A percentile compares a stretch with the other conserved stretches of the same genome.
phyloP scores from a whole-genome alignment of 129 eudicot genomes.

The Flaveria bidentis region DNA sequence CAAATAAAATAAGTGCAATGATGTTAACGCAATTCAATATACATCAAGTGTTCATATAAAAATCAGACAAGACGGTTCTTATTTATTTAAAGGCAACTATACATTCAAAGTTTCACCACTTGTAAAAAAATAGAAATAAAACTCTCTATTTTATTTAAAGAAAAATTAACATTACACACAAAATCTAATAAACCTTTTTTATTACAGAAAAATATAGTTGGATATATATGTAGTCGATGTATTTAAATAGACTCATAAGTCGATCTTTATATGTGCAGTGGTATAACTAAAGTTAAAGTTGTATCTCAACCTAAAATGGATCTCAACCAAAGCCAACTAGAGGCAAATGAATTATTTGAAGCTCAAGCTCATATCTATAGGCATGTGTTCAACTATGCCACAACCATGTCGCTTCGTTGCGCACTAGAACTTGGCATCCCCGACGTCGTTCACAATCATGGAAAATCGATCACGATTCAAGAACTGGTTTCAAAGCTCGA shows the following conservation, averaged over 20 bases:
- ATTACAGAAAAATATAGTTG: neutral
- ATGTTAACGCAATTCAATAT: slow-evolving; percentile 1
- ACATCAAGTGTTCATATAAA: neutral
- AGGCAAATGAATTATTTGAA: slow-evolving; percentile 31
- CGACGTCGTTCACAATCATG: slow-evolving; percentile 37
- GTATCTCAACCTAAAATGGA: slow-evolving; percentile 21
- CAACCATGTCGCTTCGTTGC: slow-evolving; percentile 27
- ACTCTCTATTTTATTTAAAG: neutral
- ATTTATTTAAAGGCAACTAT: slow-evolving; percentile 2
- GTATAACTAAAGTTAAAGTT: neutral
- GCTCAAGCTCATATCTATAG: slow-evolving; percentile 50
- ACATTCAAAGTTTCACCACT: neutral
- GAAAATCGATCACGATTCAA: slow-evolving; percentile 32
- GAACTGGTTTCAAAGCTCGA: slow-evolving; percentile 28
- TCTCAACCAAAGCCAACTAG: slow-evolving; percentile 10
- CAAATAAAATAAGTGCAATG: neutral
- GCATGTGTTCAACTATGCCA: slow-evolving; percentile 31
- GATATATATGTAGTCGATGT: too few species aligned
- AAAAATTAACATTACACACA: neutral
- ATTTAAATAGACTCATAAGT: neutral
- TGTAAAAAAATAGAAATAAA: neutral
- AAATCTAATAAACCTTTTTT: neutral
- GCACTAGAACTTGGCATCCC: slow-evolving; percentile 52
- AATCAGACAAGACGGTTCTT: neutral
- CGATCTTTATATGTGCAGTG: neutral